A percentile compares a stretch with the other conserved stretches of the same genome.
These are phyloP conservation scores for Russula foetens DNA, from an alignment of 768 basidiomycete species.

Conservation along the genomic window DNA sequence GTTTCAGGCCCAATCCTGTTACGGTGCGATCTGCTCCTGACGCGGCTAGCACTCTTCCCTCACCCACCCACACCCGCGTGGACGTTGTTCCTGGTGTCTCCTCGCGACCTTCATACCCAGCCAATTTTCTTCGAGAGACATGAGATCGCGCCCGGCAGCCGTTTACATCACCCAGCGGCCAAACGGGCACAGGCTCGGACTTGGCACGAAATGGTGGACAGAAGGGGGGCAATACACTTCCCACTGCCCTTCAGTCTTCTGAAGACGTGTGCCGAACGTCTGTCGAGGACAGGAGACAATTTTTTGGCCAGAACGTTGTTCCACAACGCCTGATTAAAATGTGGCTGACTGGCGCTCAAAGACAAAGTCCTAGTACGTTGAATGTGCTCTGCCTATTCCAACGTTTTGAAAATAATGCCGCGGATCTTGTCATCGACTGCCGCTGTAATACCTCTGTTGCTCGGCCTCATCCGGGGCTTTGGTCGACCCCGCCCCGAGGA, in stretches of 20 bases:
- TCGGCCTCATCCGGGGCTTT: no score
- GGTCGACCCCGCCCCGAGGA: no score
- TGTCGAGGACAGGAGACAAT: conserved; percentile 36
- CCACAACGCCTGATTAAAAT: conserved; percentile 42
- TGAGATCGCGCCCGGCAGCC: conserved; percentile 1
- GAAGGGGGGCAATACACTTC: conserved; percentile 15
- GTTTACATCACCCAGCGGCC: conserved; percentile 18
- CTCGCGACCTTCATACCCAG: conserved; percentile 23
- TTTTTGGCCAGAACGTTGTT: conserved; percentile 47
- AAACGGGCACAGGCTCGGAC: conserved; percentile 2
- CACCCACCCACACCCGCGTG: conserved; percentile 33
- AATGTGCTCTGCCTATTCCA: not conserved
- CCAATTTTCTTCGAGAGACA: conserved; percentile 17
- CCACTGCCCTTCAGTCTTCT: not conserved
- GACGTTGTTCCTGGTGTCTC: conserved; percentile 29
- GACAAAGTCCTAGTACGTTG: conserved; percentile 53
- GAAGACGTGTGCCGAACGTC: conserved; percentile 27
- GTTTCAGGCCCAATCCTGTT: conserved; percentile 19
- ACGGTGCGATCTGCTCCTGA: conserved; percentile 24
- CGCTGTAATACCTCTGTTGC: no score
- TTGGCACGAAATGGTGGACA: conserved; percentile 18
- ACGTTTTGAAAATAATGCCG: no score
- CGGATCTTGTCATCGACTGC: no score
- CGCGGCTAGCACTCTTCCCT: conserved; percentile 28
- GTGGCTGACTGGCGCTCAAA: conserved; percentile 49